phyloP scores from a whole-genome alignment of 371 early-diverging fungal species.

The Mucor circinelloides region DNA sequence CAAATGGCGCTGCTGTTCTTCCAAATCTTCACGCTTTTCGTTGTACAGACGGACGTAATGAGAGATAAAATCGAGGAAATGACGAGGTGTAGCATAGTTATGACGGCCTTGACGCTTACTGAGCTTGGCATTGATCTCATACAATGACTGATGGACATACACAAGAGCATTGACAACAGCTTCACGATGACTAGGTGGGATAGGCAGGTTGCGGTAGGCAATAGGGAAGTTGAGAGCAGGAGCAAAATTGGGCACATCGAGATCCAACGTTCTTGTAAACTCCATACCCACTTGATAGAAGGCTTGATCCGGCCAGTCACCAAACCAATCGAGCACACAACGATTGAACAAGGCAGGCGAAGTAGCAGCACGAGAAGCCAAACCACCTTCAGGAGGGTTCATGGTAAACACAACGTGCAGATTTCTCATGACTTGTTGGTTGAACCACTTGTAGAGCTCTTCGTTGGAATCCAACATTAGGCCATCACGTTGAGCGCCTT shows the following conservation, averaged over 20 bases:
- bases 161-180: constrained; percentile 92
- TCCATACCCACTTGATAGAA: constrained; percentile 97
- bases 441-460: constrained; percentile 98
- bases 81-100: constrained; percentile 94
- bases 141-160: constrained; percentile 88
- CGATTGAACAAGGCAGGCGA: constrained; percentile 99
- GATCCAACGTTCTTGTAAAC: constrained; percentile 89
- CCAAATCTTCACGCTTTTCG: constrained; percentile 93
- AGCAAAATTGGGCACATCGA: constrained; percentile 75
- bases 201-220: constrained; percentile 74
- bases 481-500: constrained; percentile 93
- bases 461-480: constrained; percentile 92
- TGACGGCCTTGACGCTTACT: constrained; percentile 80
- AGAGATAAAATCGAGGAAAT: constrained; percentile 96
- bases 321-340: constrained; percentile 99
- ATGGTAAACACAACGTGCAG: constrained; percentile 99
- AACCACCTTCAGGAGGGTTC: constrained; percentile 96
- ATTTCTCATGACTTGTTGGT: constrained; percentile 94
- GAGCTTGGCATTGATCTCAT: constrained; percentile 83
- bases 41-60: constrained; percentile 91
- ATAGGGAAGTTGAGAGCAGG: constrained; percentile 80
- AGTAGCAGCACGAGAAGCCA: constrained; percentile 94
- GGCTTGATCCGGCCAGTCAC: constrained; percentile 98
- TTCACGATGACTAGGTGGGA: constrained; percentile 82
- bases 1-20: constrained; percentile 98